A percentile compares a stretch with the other conserved stretches of the same genome.
Evolutionary conservation across 2,329 filamentous ascomycete species (phyloP).

Genomic region (Sporothrix pallida): DNA sequence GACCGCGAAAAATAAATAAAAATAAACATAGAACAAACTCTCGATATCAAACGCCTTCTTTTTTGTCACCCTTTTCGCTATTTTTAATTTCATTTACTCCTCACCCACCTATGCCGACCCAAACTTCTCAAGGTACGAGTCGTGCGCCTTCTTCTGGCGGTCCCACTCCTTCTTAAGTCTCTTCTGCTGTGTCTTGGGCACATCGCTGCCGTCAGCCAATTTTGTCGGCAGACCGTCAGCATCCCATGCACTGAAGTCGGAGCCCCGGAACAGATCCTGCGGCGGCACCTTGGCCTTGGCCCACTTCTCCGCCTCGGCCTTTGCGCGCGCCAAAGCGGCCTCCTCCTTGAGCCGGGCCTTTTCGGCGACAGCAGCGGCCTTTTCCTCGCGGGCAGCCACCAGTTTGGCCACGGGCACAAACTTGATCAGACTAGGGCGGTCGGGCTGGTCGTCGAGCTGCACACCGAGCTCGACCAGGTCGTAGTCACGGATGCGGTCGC

Average conservation of each 20-base stretch:
- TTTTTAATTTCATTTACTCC: not conserved
- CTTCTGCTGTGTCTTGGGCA: slow-evolving; percentile 69
- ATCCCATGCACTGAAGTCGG: slow-evolving; percentile 69
- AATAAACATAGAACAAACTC: not conserved
- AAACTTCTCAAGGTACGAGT: slow-evolving; percentile 52
- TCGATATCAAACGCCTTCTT: slow-evolving; percentile 15
- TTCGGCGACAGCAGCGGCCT: slow-evolving; percentile 57
- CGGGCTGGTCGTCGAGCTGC: slow-evolving; percentile 71
- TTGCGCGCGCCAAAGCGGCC: slow-evolving; percentile 53
- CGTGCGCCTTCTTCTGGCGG: slow-evolving; percentile 70
- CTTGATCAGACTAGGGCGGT: slow-evolving; percentile 65
- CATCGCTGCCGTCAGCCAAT: slow-evolving; percentile 65
- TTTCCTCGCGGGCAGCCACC: slow-evolving; percentile 59
- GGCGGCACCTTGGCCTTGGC: slow-evolving; percentile 42
- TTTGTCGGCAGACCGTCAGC: slow-evolving; percentile 67
- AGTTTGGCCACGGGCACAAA: slow-evolving; percentile 64
- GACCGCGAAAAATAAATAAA: not conserved
- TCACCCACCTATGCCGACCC: slow-evolving; percentile 8
- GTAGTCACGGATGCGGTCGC: slow-evolving; percentile 68
- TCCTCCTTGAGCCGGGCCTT: slow-evolving; percentile 52
- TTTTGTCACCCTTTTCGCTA: slow-evolving; percentile 10
- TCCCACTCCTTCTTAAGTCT: slow-evolving; percentile 75
- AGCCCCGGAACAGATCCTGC: slow-evolving; percentile 45
- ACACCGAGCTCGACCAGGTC: slow-evolving; percentile 70
- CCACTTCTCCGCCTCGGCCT: slow-evolving; percentile 40